Conservation (phyloP, 768 basidiomycete genomes). For the Suillus paluster region DNA sequence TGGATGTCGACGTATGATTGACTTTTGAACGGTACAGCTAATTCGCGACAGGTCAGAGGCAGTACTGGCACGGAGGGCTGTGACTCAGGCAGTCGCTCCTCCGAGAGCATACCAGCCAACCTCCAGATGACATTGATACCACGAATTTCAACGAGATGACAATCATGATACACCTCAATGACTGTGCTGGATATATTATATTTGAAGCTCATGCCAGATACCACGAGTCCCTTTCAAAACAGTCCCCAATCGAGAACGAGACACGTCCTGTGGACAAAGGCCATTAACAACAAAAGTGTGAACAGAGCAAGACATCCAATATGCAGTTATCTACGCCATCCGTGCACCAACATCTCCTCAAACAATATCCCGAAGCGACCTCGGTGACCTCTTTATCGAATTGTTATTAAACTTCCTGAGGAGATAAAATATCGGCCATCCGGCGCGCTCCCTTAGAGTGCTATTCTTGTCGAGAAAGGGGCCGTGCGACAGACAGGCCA, state of each 20-base stretch:
- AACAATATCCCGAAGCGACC: background rate
- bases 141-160: no score
- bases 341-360: background rate
- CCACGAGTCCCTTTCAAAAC: no score
- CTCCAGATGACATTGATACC: no score
- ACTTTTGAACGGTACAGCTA: no score
- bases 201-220: background rate
- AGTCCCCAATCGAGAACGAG: no score
- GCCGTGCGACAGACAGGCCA: constrained; percentile 48
- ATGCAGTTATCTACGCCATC: background rate
- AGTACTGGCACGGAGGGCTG: no score
- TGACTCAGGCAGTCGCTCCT: no score
- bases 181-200: no score
- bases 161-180: no score
- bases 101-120: no score
- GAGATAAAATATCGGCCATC: constrained; percentile 28
- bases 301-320: background rate
- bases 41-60: no score
- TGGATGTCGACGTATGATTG: no score
- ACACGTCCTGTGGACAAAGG: background rate
- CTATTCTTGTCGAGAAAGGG: constrained; percentile 15
- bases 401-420: background rate
- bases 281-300: background rate
- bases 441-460: constrained; percentile 12
- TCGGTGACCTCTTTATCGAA: background rate